Evolutionary conservation across 1,284 basidiomycete genomes (phyloP).

Genomic region (Wallemia hederae): DNA sequence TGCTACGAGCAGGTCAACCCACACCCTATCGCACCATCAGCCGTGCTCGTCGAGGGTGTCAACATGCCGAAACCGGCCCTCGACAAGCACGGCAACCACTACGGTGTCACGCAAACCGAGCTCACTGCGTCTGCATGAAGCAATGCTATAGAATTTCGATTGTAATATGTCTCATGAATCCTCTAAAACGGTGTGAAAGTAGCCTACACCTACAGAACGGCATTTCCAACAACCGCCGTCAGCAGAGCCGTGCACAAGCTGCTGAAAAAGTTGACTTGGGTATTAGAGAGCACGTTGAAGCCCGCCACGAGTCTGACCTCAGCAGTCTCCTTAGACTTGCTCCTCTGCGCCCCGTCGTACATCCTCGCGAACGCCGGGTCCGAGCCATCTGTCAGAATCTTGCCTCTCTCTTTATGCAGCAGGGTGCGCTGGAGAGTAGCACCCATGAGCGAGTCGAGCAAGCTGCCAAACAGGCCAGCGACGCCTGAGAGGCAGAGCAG

Average conservation of each 20-base stretch:
- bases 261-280: constrained; percentile 26
- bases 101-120: neutral
- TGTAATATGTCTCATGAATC: no score
- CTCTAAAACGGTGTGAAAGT: no score
- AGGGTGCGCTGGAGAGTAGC: constrained; percentile 60
- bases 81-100: neutral
- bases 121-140: neutral
- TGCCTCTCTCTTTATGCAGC: constrained; percentile 32
- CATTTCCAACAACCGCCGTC: neutral
- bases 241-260: neutral
- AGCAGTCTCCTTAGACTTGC: constrained; percentile 11
- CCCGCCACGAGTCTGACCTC: constrained; percentile 35
- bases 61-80: neutral
- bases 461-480: constrained; percentile 41
- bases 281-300: constrained; percentile 42
- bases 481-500: constrained; percentile 29
- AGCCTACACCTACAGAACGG: neutral
- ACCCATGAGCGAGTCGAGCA: constrained; percentile 58
- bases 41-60: neutral
- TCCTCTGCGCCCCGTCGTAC: constrained; percentile 6
- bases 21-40: constrained; percentile 6
- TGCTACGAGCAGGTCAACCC: constrained; percentile 7
- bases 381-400: constrained; percentile 34
- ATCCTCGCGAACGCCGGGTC: constrained; percentile 8
- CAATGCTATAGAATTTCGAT: no score